Evolutionary conservation across 2,329 filamentous ascomycete genomes (phyloP).

Genomic region (Mariannaea elegans): DNA sequence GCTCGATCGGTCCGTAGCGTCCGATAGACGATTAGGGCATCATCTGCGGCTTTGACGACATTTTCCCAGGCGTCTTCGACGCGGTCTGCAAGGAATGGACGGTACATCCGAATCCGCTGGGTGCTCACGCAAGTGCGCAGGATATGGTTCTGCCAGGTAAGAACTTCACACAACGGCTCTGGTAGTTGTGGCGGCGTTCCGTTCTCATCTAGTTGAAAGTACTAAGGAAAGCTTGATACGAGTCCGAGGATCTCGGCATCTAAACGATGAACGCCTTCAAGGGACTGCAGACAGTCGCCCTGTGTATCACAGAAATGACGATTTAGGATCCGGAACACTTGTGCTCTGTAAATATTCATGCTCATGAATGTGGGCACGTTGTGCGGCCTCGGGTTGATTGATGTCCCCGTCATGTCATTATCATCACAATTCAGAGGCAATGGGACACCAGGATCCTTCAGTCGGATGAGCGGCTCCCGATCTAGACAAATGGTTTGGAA

Average conservation of each 20-base stretch:
- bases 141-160: conserved; percentile 29
- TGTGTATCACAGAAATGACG: not conserved
- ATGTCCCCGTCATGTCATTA: conserved; percentile 19
- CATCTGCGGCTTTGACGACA: conserved; percentile 23
- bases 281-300: not conserved
- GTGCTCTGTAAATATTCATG: conserved; percentile 27
- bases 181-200: conserved; percentile 13
- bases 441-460: conserved; percentile 23
- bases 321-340: conserved; percentile 25
- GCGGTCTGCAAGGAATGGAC: conserved; percentile 15
- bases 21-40: conserved; percentile 19
- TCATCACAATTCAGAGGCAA: conserved; percentile 27
- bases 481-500: conserved; percentile 27
- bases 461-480: conserved; percentile 19
- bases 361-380: conserved; percentile 28
- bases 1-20: conserved; percentile 4
- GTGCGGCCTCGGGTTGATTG: conserved; percentile 6
- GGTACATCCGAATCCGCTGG: conserved; percentile 33
- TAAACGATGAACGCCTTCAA: conserved; percentile 12
- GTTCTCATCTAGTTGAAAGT: conserved; percentile 18
- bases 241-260: conserved; percentile 21
- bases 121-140: conserved; percentile 30
- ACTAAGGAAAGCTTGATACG: conserved; percentile 20
- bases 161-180: conserved; percentile 12
- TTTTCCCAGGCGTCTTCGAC: conserved; percentile 20